Percentiles rank a stretch among this genome's conserved stretches.
phyloP scores from a whole-genome alignment of 768 basidiomycete species.

The Galerina sulciceps region DNA sequence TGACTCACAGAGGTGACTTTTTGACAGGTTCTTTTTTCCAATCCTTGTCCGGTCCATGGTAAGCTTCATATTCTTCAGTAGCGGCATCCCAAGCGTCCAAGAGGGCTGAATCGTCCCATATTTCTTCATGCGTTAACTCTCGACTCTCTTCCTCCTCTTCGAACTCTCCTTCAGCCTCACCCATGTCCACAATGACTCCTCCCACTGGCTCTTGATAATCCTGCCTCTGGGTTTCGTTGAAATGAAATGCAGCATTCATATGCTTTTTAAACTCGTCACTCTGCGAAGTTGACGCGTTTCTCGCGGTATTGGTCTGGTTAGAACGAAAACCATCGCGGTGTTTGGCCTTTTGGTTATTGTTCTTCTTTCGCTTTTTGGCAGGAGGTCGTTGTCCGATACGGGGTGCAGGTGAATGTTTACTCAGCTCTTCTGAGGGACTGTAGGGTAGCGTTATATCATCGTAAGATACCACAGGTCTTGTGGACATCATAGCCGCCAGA shows the following conservation, averaged over 20 bases:
- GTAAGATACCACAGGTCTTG: conserved; percentile 61
- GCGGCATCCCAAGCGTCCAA: conserved; percentile 87
- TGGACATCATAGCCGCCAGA: conserved; percentile 23
- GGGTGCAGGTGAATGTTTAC: conserved; percentile 11
- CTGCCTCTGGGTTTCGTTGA: background rate
- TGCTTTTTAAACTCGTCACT: conserved; percentile 14
- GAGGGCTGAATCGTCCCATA: conserved; percentile 87
- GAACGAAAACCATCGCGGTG: conserved; percentile 50
- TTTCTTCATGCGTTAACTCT: conserved; percentile 70
- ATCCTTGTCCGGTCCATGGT: conserved; percentile 67
- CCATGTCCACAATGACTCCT: conserved; percentile 19
- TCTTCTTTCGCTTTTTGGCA: conserved; percentile 61
- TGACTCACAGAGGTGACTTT: conserved; percentile 72
- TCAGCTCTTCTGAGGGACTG: conserved; percentile 19
- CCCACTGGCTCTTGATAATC: conserved; percentile 5
- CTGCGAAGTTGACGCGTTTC: conserved; percentile 5
- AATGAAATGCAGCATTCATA: background rate
- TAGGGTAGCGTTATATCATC: conserved; percentile 62
- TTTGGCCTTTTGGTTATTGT: conserved; percentile 32
- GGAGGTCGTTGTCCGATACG: conserved; percentile 33
- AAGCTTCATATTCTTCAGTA: conserved; percentile 77
- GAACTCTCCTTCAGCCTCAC: conserved; percentile 29
- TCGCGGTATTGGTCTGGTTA: conserved; percentile 1
- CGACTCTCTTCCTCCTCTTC: conserved; percentile 59
- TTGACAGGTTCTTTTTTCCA: conserved; percentile 77